phyloP scores from a whole-genome alignment of 2,329 filamentous ascomycete species.

The Talaromyces islandicus region DNA sequence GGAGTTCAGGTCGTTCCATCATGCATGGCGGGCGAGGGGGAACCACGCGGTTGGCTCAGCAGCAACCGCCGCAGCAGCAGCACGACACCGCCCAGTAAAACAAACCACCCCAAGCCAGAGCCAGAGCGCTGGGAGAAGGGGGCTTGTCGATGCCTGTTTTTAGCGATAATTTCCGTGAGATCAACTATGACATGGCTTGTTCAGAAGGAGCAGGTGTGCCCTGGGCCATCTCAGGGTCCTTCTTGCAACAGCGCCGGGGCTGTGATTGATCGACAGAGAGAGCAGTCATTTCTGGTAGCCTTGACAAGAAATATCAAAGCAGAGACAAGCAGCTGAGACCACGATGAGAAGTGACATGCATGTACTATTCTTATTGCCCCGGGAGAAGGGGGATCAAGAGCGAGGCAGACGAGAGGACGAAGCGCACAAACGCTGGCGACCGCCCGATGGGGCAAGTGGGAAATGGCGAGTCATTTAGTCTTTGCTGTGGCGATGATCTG shows the following conservation, averaged over 20 bases:
- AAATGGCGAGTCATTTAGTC: neutral
- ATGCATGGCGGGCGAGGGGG: neutral
- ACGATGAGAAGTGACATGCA: neutral
- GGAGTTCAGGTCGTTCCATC: neutral
- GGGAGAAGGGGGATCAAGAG: neutral
- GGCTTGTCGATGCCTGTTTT: neutral
- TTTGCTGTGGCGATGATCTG: neutral
- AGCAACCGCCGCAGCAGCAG: neutral
- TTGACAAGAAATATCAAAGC: neutral
- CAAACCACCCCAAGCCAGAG: neutral
- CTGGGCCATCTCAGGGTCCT: neutral
- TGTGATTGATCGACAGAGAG: neutral
- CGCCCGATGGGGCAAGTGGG: neutral
- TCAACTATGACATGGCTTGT: too few relatives aligned
- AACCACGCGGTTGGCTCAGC: neutral
- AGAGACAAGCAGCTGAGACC: neutral
- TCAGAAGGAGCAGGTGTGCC: neutral
- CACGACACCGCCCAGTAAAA: neutral
- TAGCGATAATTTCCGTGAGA: neutral
- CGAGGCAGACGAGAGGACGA: neutral
- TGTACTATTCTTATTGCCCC: neutral
- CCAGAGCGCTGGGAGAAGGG: neutral
- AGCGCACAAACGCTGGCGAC: neutral
- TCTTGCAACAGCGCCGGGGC: neutral
- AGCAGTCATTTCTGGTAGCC: neutral